Conservation (phyloP, 2,329 filamentous ascomycete genomes). For the Microsporum canis region DNA sequence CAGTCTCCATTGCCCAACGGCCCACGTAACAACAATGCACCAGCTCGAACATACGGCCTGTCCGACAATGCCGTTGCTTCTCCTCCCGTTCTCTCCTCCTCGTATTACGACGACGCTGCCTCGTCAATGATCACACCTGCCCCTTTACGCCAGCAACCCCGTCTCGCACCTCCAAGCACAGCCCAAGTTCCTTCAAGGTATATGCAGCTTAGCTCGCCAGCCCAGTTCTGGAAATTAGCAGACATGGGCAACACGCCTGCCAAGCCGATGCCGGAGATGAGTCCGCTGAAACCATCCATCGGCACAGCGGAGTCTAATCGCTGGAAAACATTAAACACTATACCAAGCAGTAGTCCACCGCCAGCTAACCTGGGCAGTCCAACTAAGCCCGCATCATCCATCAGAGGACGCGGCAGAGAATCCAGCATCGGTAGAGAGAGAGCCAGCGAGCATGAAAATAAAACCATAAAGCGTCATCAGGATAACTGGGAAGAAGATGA, state of each 20-base stretch:
- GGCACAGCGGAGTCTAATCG: conserved; percentile 20
- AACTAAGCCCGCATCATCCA: conserved; percentile 27
- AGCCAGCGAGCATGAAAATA: background rate
- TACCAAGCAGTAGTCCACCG: conserved; percentile 39
- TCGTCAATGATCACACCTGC: conserved; percentile 40
- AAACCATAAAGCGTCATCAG: conserved; percentile 3
- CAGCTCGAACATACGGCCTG: conserved; percentile 29
- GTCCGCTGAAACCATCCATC: conserved; percentile 37
- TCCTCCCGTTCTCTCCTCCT: conserved; percentile 39
- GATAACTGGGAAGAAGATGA: conserved; percentile 11
- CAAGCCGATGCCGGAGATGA: conserved; percentile 34
- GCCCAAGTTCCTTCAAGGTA: conserved; percentile 41
- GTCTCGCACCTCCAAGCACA: conserved; percentile 39
- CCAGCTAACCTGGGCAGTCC: conserved; percentile 37
- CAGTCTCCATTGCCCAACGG: conserved; percentile 24
- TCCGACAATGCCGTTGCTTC: conserved; percentile 32
- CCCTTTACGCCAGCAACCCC: conserved; percentile 38
- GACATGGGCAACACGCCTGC: conserved; percentile 38
- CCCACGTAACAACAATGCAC: conserved; percentile 16
- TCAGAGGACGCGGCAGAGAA: conserved; percentile 6
- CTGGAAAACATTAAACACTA: conserved; percentile 12
- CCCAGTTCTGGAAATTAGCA: conserved; percentile 41
- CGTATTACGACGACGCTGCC: conserved; percentile 38
- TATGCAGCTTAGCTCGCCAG: conserved; percentile 42
- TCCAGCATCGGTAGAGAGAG: background rate